phyloP scores from a whole-genome alignment of 2,329 filamentous ascomycete species.

The Epichloe uncinata region DNA sequence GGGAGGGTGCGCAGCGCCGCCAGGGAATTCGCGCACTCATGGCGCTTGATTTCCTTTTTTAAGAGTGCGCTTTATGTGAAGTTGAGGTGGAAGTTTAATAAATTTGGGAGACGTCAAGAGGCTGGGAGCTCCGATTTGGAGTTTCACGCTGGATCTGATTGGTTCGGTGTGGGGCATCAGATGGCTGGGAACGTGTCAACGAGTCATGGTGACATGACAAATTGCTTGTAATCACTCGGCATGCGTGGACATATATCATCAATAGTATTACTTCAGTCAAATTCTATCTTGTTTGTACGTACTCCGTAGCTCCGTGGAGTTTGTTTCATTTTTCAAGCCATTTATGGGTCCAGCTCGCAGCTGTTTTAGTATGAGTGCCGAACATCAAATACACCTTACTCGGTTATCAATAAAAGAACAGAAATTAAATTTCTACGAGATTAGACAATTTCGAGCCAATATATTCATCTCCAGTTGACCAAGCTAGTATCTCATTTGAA shows the following conservation, averaged over 20 bases:
- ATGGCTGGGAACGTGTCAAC: background rate
- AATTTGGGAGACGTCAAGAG: background rate
- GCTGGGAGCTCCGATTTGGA: background rate
- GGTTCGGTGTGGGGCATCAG: background rate
- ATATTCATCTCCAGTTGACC: no score
- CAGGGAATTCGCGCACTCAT: constrained; percentile 22
- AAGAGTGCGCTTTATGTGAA: background rate
- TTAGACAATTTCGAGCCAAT: background rate
- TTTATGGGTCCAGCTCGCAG: no score
- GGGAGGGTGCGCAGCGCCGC: constrained; percentile 15
- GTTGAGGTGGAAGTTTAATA: background rate
- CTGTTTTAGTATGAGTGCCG: no score
- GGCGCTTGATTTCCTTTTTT: background rate
- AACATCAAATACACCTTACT: no score
- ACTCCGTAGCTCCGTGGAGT: no score
- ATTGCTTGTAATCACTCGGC: no score
- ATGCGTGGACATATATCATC: no score
- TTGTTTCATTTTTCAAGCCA: no score
- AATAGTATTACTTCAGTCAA: no score
- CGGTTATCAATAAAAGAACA: no score
- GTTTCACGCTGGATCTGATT: background rate
- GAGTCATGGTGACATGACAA: background rate
- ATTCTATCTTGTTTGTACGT: no score
- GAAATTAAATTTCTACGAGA: no score
- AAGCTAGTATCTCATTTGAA: background rate